Percentiles rank a stretch among this genome's conserved stretches.
Evolutionary conservation across 345 rosid genomes (phyloP).

Genomic region (Heritiera fomes): DNA sequence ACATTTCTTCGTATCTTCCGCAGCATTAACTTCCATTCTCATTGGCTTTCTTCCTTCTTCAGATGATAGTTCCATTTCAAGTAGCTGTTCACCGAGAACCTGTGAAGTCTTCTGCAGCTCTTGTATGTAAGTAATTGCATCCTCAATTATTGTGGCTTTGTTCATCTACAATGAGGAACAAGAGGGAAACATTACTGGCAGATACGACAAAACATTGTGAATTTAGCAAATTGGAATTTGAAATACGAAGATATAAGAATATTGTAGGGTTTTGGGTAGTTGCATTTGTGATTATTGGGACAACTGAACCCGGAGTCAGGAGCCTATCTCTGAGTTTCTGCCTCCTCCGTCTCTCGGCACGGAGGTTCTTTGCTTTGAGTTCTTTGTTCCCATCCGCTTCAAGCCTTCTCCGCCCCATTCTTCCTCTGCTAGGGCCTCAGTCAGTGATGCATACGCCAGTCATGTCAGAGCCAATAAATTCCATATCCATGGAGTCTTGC

Average conservation of each 20-base stretch:
- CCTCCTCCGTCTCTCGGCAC: constrained; percentile 77
- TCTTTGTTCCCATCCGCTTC: constrained; percentile 28
- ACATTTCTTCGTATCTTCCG: constrained; percentile 45
- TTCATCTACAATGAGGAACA: constrained; percentile 54
- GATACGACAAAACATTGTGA: not conserved
- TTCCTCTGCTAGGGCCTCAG: constrained; percentile 20
- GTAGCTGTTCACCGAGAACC: constrained; percentile 51
- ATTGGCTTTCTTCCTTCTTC: constrained; percentile 29
- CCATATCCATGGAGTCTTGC: constrained; percentile 28
- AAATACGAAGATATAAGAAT: not conserved
- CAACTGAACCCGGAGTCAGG: constrained; percentile 62
- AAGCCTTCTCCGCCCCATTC: constrained; percentile 30
- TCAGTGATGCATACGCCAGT: constrained; percentile 21
- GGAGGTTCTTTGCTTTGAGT: constrained; percentile 72
- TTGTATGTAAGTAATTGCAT: constrained; percentile 74
- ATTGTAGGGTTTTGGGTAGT: not conserved
- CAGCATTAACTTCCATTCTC: constrained; percentile 26
- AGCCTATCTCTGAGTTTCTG: constrained; percentile 73
- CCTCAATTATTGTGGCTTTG: constrained; percentile 73
- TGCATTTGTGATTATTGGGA: constrained; percentile 86
- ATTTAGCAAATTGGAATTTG: not conserved
- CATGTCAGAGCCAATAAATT: constrained; percentile 31
- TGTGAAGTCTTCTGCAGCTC: constrained; percentile 50
- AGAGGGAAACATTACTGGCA: not conserved
- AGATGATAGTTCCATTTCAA: constrained; percentile 49